phyloP scores from a whole-genome alignment of 2,329 filamentous ascomycete genomes.

The Pestalotiopsis sp. region DNA sequence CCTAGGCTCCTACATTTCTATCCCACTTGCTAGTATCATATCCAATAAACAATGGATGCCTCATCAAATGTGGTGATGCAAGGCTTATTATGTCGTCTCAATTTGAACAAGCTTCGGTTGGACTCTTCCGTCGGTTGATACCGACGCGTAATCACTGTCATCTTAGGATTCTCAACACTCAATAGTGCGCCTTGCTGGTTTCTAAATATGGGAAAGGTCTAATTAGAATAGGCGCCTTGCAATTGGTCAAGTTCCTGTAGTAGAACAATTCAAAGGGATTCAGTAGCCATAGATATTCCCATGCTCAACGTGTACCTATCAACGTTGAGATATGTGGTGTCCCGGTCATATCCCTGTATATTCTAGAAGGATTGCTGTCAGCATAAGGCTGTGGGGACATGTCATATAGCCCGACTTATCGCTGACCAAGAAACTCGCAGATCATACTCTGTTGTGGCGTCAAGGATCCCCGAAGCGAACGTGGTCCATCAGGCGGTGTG shows the following conservation, averaged over 20 bases:
- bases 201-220: background rate
- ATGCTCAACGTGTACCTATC: background rate
- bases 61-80: background rate
- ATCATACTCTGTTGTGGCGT: background rate
- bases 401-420: background rate
- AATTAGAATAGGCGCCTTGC: background rate
- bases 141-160: background rate
- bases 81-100: background rate
- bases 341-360: background rate
- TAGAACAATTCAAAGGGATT: too few relatives aligned
- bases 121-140: background rate
- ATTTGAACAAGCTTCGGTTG: background rate
- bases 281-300: too few relatives aligned
- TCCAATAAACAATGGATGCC: too few relatives aligned
- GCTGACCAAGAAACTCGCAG: background rate
- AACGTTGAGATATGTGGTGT: background rate
- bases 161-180: background rate
- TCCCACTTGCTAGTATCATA: too few relatives aligned
- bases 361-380: background rate
- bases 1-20: too few relatives aligned
- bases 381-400: background rate
- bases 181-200: background rate
- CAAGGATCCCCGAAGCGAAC: background rate
- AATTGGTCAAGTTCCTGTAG: background rate
- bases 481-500: background rate